Conservation (phyloP, 139 green algal species). For the Mesotaenium endlicherianum region DNA sequence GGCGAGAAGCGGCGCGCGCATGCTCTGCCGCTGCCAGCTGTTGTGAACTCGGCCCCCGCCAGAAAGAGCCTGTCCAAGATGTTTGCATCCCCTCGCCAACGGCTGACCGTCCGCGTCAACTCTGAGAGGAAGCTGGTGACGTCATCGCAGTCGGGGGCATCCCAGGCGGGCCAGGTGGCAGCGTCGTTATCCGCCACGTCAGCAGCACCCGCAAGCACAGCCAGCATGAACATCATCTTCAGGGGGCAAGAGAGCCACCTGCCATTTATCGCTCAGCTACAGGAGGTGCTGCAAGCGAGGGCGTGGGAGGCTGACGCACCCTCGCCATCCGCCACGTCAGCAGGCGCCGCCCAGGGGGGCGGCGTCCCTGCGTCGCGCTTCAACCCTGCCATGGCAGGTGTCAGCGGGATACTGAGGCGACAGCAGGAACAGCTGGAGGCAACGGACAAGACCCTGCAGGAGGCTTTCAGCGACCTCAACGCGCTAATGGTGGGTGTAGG, state of each 20-base stretch:
- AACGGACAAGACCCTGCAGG: slow-evolving; percentile 31
- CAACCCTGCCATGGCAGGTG: slow-evolving; percentile 38
- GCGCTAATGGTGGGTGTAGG: slow-evolving; percentile 44
- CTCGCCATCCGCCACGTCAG: background rate
- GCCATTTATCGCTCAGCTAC: slow-evolving; percentile 19
- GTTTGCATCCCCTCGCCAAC: slow-evolving; percentile 33
- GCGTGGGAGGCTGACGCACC: background rate
- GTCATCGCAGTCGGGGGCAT: background rate
- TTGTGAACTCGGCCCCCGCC: background rate
- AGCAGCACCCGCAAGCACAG: background rate
- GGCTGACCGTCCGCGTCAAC: background rate
- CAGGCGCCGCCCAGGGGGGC: background rate
- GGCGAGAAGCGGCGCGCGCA: background rate
- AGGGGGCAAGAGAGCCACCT: background rate
- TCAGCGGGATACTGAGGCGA: slow-evolving; percentile 33
- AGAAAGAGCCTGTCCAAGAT: slow-evolving; percentile 5
- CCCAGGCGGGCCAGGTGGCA: background rate
- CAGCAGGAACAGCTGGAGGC: slow-evolving; percentile 23
- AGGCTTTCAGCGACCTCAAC: slow-evolving; percentile 46
- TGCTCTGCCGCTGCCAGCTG: background rate
- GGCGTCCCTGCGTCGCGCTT: background rate
- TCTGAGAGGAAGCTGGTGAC: background rate
- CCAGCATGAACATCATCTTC: background rate
- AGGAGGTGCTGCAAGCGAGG: slow-evolving; percentile 16
- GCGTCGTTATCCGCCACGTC: background rate